Base-by-base conservation (phyloP, 768 basidiomycete genomes). In the Phallus indusiatus region DNA sequence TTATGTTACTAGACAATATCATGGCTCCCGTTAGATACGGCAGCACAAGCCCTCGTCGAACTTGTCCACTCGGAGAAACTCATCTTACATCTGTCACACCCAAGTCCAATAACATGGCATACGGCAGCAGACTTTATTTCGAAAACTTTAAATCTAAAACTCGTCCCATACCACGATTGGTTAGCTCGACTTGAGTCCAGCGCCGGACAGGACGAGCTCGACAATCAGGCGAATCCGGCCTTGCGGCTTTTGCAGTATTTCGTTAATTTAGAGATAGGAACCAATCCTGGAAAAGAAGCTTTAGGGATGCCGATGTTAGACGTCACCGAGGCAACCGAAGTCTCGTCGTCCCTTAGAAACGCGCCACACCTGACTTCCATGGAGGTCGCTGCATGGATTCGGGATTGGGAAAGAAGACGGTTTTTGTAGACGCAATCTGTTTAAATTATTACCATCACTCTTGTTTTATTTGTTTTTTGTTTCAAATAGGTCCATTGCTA, bases 1-100 rank as follows among this genome's bases (percentile, higher is more conserved):
- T 34, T 28, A 58, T 22, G 11, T 54, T 11, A n/a, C 2, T 18
- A 58, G 56, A 46, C 51, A 14, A 62, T 70, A 16, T 64, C 66
- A 11, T 70, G 69, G 69, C 64, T 70, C 12, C 64, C 66, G 2
- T 60, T 67, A 14, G 59, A 66, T 8, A 62, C 64, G 28, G 67
- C 66, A 1, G 69, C 69, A 1, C 35, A 63, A 2, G 64, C 66
- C 1, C 59, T 69, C 42, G 54, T 68, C 47, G 69, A 70, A 55
- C 62, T 70, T 59, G 48, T 64, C 12, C 55, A 64, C 8, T 33
- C 69, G 9, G 53, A 60, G 20, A n/a, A 52, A 33, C 48, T 34
- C 17, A 36, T 52, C 20, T 10, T 58, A 58, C 74, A 80, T 61
- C 60, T 80, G 1, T 66, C 75, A 0, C 75, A 78, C 59, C 78